phyloP scores from a whole-genome alignment of 2,329 filamentous ascomycete genomes.

The Fonsecaea pugnacius region DNA sequence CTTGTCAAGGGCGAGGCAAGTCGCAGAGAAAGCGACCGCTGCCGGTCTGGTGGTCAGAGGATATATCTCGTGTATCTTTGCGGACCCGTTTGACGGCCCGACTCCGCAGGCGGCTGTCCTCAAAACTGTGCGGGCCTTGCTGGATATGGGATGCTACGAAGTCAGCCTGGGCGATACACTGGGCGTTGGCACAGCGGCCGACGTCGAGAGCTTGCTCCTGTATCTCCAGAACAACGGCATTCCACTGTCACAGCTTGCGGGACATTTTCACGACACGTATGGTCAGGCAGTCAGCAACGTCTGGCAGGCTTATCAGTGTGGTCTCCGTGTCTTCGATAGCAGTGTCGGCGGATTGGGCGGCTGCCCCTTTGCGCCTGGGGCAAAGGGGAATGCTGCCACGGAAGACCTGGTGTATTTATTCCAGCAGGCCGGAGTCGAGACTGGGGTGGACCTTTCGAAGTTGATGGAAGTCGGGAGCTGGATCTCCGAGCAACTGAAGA shows the following conservation, averaged over 20 bases:
- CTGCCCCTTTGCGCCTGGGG: slow-evolving; percentile 82
- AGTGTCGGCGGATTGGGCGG: slow-evolving; percentile 81
- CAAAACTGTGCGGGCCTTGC: slow-evolving; percentile 60
- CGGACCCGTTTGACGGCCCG: slow-evolving; percentile 57
- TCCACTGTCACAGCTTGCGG: slow-evolving; percentile 70
- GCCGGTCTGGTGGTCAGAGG: slow-evolving; percentile 44
- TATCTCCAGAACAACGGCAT: slow-evolving; percentile 57
- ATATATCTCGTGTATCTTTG: slow-evolving; percentile 48
- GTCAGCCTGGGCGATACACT: slow-evolving; percentile 90
- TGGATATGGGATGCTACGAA: slow-evolving; percentile 88
- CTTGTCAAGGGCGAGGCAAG: slow-evolving; percentile 42
- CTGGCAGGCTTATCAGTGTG: slow-evolving; percentile 75
- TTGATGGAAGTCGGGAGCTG: slow-evolving; percentile 72
- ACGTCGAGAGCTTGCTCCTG: slow-evolving; percentile 42
- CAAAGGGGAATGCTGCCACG: slow-evolving; percentile 83
- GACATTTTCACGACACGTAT: slow-evolving; percentile 90
- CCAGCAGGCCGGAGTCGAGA: slow-evolving; percentile 60
- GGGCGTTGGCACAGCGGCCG: slow-evolving; percentile 73
- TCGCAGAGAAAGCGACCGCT: slow-evolving; percentile 40
- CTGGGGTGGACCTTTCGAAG: slow-evolving; percentile 50
- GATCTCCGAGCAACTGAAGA: slow-evolving; percentile 69
- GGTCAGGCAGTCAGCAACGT: slow-evolving; percentile 84
- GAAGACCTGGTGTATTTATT: slow-evolving; percentile 80
- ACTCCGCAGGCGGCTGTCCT: slow-evolving; percentile 57
- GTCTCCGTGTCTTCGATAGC: slow-evolving; percentile 77